phyloP scores from a whole-genome alignment of 768 basidiomycete genomes.

The Tephrocybe sp. region DNA sequence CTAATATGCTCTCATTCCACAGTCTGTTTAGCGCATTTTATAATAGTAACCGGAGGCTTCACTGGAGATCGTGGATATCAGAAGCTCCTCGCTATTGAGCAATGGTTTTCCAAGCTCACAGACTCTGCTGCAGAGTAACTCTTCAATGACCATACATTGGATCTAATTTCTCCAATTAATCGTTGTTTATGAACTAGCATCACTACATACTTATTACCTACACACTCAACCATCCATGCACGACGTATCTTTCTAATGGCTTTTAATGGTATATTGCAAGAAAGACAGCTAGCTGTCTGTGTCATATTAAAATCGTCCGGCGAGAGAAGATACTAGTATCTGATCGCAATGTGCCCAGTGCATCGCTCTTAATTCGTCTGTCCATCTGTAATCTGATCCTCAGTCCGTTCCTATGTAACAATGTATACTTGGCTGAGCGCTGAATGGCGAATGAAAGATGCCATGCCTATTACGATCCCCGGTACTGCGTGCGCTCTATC shows the following conservation, averaged over 20 bases:
- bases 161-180: background rate
- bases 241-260: background rate
- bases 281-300: constrained; percentile 11
- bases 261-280: constrained; percentile 4
- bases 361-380: constrained; percentile 1
- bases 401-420: constrained; percentile 6
- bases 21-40: constrained; percentile 51
- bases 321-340: constrained; percentile 7
- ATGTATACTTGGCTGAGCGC: background rate
- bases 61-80: constrained; percentile 45
- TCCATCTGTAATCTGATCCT: background rate
- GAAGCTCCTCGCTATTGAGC: constrained; percentile 41
- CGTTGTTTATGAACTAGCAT: background rate
- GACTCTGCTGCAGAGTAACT: constrained; percentile 7
- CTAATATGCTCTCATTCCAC: constrained; percentile 12
- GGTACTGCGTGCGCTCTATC: too few relatives aligned
- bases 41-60: constrained; percentile 45
- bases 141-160: background rate
- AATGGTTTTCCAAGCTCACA: constrained; percentile 31
- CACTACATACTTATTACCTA: background rate
- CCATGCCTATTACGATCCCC: too few relatives aligned
- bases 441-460: background rate
- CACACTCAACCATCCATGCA: too few relatives aligned
- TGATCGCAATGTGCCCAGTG: constrained; percentile 5
- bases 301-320: constrained; percentile 18